Conservation (phyloP, 2,329 filamentous ascomycete species). For the Penicillium polonicum region DNA sequence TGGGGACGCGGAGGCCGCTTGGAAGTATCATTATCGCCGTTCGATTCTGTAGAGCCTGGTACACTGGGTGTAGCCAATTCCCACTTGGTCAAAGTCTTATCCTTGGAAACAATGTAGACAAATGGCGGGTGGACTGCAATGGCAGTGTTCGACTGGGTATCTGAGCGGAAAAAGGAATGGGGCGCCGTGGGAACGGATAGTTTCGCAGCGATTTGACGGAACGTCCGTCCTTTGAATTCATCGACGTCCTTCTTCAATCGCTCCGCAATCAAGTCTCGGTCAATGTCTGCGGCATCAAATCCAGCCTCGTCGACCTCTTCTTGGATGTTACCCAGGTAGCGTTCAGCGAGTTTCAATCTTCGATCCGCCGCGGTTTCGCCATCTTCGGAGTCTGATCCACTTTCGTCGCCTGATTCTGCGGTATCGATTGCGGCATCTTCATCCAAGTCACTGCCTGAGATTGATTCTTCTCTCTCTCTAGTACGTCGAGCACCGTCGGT, state of each 20-base stretch:
- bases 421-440: constrained; percentile 51
- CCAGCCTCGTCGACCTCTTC: constrained; percentile 79
- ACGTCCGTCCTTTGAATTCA: constrained; percentile 86
- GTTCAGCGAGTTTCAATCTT: constrained; percentile 80
- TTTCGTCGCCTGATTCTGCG: constrained; percentile 48
- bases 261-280: constrained; percentile 87
- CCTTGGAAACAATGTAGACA: constrained; percentile 85
- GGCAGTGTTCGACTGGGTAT: constrained; percentile 74
- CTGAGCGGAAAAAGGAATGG: constrained; percentile 73
- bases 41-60: constrained; percentile 44
- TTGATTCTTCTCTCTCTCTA: constrained; percentile 68
- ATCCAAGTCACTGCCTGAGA: constrained; percentile 78
- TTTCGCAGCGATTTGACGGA: constrained; percentile 72
- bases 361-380: constrained; percentile 86
- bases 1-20: constrained; percentile 55
- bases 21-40: constrained; percentile 64
- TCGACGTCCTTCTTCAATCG: constrained; percentile 87
- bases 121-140: constrained; percentile 77
- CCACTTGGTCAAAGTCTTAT: constrained; percentile 85
- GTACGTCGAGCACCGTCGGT: constrained; percentile 44
- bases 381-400: constrained; percentile 68
- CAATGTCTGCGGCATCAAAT: constrained; percentile 92
- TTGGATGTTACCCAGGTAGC: constrained; percentile 87
- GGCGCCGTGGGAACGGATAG: constrained; percentile 67
- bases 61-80: constrained; percentile 59